Conservation (phyloP, 306 rosid genomes). For the Myrica gale region DNA sequence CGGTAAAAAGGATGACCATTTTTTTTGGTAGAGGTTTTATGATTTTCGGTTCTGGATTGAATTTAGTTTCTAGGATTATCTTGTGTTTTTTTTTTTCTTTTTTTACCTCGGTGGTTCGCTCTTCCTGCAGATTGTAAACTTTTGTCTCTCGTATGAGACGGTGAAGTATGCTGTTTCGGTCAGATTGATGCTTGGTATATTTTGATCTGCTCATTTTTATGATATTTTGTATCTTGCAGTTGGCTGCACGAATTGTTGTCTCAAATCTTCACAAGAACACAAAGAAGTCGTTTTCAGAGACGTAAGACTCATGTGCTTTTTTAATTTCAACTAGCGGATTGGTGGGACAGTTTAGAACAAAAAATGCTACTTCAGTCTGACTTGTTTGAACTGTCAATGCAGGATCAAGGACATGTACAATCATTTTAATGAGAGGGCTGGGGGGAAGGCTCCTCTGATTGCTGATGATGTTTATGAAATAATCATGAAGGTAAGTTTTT, state of each 20-base stretch:
- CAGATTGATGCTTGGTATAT: neutral
- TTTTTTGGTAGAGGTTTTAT: neutral
- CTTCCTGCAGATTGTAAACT: too few species aligned
- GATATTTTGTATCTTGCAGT: slow-evolving; percentile 34
- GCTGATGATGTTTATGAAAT: slow-evolving; percentile 82
- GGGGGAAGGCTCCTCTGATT: slow-evolving; percentile 65
- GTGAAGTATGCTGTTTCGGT: neutral
- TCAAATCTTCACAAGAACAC: slow-evolving; percentile 80
- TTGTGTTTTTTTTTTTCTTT: neutral
- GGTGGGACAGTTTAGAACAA: neutral
- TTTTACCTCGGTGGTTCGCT: neutral
- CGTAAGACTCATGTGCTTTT: slow-evolving; percentile 41
- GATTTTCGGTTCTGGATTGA: neutral
- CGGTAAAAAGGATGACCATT: neutral
- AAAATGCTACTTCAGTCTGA: neutral
- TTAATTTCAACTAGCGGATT: neutral
- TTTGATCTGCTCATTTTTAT: neutral
- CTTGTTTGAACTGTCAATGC: slow-evolving; percentile 16
- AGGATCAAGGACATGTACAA: slow-evolving; percentile 59
- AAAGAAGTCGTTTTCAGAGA: slow-evolving; percentile 61
- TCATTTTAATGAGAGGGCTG: slow-evolving; percentile 66
- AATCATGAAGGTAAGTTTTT: slow-evolving; percentile 53
- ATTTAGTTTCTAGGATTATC: neutral
- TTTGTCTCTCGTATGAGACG: too few species aligned
- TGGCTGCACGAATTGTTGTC: slow-evolving; percentile 85